These are phyloP conservation scores for Candida freyschussii DNA, from an alignment of 1,139 yeast species.

Conservation along the genomic window DNA sequence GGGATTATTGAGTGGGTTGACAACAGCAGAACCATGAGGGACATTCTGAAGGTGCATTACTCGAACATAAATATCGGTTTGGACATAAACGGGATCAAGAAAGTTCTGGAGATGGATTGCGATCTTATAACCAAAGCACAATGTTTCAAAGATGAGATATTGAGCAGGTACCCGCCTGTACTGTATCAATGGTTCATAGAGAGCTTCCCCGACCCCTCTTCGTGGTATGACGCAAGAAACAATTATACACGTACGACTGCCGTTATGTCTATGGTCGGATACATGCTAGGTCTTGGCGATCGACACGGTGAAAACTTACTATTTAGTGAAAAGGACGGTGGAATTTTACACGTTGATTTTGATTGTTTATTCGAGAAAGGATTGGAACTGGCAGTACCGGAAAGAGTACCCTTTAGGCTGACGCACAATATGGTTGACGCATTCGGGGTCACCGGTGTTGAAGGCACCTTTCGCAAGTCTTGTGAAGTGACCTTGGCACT, in stretches of 20 bases:
- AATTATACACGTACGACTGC: slow-evolving; percentile 77
- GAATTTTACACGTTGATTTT: slow-evolving; percentile 88
- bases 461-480: slow-evolving; percentile 80
- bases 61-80: slow-evolving; percentile 33
- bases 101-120: slow-evolving; percentile 22
- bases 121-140: slow-evolving; percentile 27
- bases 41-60: slow-evolving; percentile 48
- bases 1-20: slow-evolving; percentile 95
- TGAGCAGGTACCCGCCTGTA: slow-evolving; percentile 60
- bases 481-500: slow-evolving; percentile 80
- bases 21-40: slow-evolving; percentile 75
- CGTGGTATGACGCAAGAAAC: slow-evolving; percentile 81
- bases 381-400: slow-evolving; percentile 52
- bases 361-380: slow-evolving; percentile 93
- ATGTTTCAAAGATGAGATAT: slow-evolving; percentile 27
- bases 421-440: slow-evolving; percentile 90
- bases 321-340: slow-evolving; percentile 69
- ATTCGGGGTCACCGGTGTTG: slow-evolving; percentile 84
- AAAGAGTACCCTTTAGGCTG: slow-evolving; percentile 87
- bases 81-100: slow-evolving; percentile 20
- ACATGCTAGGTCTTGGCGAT: slow-evolving; percentile 87
- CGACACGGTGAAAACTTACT: slow-evolving; percentile 92
- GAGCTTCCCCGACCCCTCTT: slow-evolving; percentile 81
- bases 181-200: slow-evolving; percentile 84
- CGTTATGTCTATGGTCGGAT: slow-evolving; percentile 97